Percentiles rank a stretch among this genome's conserved stretches.
Evolutionary conservation across 345 rosid species (phyloP).

Genomic region (Populus euphratica): DNA sequence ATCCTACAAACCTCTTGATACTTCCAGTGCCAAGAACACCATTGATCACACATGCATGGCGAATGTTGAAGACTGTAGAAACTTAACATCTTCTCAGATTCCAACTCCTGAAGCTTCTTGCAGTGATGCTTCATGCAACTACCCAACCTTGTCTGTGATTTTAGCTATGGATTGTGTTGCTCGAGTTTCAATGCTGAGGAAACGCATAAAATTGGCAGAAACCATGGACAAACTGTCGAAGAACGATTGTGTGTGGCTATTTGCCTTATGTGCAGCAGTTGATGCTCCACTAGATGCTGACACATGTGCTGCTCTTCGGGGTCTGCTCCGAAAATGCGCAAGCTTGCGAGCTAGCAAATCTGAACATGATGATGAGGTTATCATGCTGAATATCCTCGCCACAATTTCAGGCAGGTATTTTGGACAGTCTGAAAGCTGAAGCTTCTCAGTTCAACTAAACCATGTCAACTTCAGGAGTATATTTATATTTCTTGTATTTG

Average conservation of each 20-base stretch:
- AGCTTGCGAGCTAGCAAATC: slow-evolving; percentile 57
- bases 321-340: slow-evolving; percentile 74
- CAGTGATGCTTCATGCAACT: slow-evolving; percentile 21
- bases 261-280: slow-evolving; percentile 69
- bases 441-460: neutral
- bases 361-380: slow-evolving; percentile 61
- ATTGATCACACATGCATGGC: neutral
- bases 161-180: slow-evolving; percentile 65
- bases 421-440: slow-evolving; percentile 57
- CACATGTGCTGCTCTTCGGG: slow-evolving; percentile 61
- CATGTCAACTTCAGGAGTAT: no score
- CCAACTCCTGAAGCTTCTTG: slow-evolving; percentile 2
- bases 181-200: slow-evolving; percentile 59
- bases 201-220: slow-evolving; percentile 52
- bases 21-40: neutral
- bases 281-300: slow-evolving; percentile 72
- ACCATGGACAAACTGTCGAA: slow-evolving; percentile 32
- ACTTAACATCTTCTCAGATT: neutral
- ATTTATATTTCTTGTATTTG: neutral
- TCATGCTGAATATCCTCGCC: slow-evolving; percentile 71
- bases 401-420: slow-evolving; percentile 74
- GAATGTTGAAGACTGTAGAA: slow-evolving; percentile 7
- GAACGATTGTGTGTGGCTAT: slow-evolving; percentile 62
- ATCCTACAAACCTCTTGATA: neutral
- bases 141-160: slow-evolving; percentile 48